phyloP scores from a whole-genome alignment of 352 stramenopile species.

The Aphanomyces astaci region DNA sequence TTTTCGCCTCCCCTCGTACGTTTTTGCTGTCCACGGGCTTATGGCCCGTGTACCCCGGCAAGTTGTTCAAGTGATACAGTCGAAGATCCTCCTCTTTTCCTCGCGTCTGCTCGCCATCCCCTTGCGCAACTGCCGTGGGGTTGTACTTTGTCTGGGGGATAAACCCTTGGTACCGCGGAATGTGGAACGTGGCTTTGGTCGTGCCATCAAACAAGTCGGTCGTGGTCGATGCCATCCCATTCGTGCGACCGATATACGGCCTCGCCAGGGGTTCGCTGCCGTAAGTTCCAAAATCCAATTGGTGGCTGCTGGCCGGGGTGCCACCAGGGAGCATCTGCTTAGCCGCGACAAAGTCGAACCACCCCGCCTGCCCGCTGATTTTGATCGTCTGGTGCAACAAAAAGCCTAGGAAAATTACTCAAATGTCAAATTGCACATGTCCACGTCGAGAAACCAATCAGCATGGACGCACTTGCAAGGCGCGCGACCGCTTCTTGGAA shows the following conservation, averaged over 20 bases:
- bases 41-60: conserved; percentile 77
- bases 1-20: conserved; percentile 59
- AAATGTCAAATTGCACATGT: neutral
- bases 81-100: conserved; percentile 39
- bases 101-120: conserved; percentile 36
- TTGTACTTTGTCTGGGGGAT: conserved; percentile 53
- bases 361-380: conserved; percentile 26
- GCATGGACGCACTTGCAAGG: neutral
- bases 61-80: conserved; percentile 75
- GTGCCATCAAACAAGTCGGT: conserved; percentile 62
- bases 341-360: conserved; percentile 20
- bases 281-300: conserved; percentile 64
- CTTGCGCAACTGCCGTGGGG: conserved; percentile 45
- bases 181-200: conserved; percentile 65
- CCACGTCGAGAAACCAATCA: neutral
- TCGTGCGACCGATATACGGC: conserved; percentile 54
- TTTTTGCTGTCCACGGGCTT: conserved; percentile 71
- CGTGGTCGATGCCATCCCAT: conserved; percentile 73
- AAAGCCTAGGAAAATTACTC: neutral
- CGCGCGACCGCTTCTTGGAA: conserved; percentile 12
- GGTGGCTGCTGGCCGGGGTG: conserved; percentile 59
- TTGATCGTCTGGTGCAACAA: conserved; percentile 34
- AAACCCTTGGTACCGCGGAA: conserved; percentile 71
- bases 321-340: conserved; percentile 44
- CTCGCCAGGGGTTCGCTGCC: conserved; percentile 49